Evolutionary conservation across 768 basidiomycete genomes (phyloP).

Genomic region (Xerocomellus chrysenteron): DNA sequence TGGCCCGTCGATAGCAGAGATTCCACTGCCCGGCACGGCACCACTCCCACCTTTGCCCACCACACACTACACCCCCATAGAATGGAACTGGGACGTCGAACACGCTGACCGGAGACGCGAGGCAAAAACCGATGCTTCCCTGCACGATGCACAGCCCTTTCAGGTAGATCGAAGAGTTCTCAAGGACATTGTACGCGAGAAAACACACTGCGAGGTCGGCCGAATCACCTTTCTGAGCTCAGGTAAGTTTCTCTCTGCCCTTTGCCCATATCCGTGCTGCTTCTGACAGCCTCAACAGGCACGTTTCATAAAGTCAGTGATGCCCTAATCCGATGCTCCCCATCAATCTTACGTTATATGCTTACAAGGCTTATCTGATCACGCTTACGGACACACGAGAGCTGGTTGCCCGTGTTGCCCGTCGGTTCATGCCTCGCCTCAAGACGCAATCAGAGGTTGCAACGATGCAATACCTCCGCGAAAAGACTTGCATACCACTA

Average conservation of each 20-base stretch:
- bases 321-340: neutral
- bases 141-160: slow-evolving; percentile 66
- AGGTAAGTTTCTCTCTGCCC: slow-evolving; percentile 43
- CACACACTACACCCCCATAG: slow-evolving; percentile 28
- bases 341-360: slow-evolving; percentile 5
- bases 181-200: slow-evolving; percentile 75
- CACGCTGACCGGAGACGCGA: slow-evolving; percentile 69
- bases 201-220: slow-evolving; percentile 62
- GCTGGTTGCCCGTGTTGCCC: slow-evolving; percentile 77
- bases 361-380: slow-evolving; percentile 68
- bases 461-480: slow-evolving; percentile 76
- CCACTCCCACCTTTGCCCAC: slow-evolving; percentile 15
- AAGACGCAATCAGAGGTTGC: slow-evolving; percentile 89
- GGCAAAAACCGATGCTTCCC: slow-evolving; percentile 57
- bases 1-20: neutral
- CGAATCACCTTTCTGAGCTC: slow-evolving; percentile 73
- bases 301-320: slow-evolving; percentile 78
- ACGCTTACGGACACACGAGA: slow-evolving; percentile 60
- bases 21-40: slow-evolving; percentile 21
- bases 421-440: slow-evolving; percentile 81
- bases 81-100: slow-evolving; percentile 74
- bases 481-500: slow-evolving; percentile 69
- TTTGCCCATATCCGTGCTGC: slow-evolving; percentile 11
- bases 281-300: slow-evolving; percentile 40
- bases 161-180: slow-evolving; percentile 73